Percentiles rank a stretch among this genome's conserved stretches.
Conservation (phyloP, 2,329 filamentous ascomycete genomes). For the Fusarium nelsonii region DNA sequence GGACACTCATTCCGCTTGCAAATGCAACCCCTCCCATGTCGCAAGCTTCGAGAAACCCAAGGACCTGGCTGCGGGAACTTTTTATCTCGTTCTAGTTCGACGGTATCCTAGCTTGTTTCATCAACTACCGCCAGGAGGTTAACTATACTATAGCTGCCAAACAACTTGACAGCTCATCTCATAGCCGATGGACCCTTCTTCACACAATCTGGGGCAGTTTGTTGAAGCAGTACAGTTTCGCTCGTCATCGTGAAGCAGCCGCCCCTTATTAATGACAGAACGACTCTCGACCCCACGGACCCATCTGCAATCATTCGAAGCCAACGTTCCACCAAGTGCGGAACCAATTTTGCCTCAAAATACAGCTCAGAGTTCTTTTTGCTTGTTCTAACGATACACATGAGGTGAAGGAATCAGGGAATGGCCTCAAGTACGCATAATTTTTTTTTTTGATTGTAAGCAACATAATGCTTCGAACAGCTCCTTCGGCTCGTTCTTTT, state of each 20-base stretch:
- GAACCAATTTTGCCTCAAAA: constrained; percentile 43
- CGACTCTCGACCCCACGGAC: constrained; percentile 29
- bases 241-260: neutral
- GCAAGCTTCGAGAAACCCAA: constrained; percentile 35
- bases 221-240: neutral
- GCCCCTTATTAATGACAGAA: constrained; percentile 21
- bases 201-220: neutral
- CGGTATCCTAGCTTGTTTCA: constrained; percentile 24
- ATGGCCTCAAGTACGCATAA: neutral
- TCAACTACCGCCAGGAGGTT: neutral
- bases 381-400: neutral
- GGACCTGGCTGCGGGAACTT: constrained; percentile 45
- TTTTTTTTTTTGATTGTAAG: neutral
- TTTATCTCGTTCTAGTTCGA: constrained; percentile 13
- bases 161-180: neutral
- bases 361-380: constrained; percentile 2
- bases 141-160: neutral
- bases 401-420: too few species aligned
- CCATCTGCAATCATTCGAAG: constrained; percentile 41
- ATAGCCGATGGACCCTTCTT: neutral
- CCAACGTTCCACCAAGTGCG: constrained; percentile 39
- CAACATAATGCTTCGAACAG: neutral
- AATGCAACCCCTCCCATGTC: constrained; percentile 18
- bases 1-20: constrained; percentile 36
- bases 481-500: neutral